phyloP scores from a whole-genome alignment of 2,329 filamentous ascomycete genomes.

The Verticillium nonalfalfae region DNA sequence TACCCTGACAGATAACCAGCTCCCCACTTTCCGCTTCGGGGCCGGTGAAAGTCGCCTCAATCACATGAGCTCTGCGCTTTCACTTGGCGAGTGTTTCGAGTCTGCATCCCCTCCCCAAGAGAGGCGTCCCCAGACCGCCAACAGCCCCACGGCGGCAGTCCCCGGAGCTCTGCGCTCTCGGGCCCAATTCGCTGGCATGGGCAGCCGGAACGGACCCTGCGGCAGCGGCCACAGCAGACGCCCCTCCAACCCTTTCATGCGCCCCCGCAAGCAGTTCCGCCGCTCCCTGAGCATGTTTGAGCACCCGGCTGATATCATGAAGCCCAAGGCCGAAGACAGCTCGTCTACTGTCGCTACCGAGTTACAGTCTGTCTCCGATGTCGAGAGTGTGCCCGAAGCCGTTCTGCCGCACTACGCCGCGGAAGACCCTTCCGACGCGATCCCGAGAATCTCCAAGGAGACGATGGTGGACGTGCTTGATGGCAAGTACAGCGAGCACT shows the following conservation, averaged over 20 bases:
- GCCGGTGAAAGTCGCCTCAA: conserved; percentile 23
- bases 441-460: conserved; percentile 77
- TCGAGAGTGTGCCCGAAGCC: conserved; percentile 69
- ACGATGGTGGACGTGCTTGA: conserved; percentile 85
- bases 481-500: conserved; percentile 70
- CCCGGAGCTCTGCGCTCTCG: conserved; percentile 58
- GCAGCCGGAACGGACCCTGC: conserved; percentile 68
- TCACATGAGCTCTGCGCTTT: conserved; percentile 46
- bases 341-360: conserved; percentile 37
- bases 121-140: conserved; percentile 52
- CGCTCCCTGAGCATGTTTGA: conserved; percentile 98
- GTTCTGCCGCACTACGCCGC: conserved; percentile 78
- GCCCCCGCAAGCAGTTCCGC: conserved; percentile 82
- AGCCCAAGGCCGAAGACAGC: conserved; percentile 58
- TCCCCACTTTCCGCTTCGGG: conserved; percentile 73
- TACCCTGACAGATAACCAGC: conserved; percentile 48
- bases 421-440: conserved; percentile 74
- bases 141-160: conserved; percentile 48
- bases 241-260: conserved; percentile 61
- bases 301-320: conserved; percentile 80
- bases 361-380: conserved; percentile 73
- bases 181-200: conserved; percentile 53
- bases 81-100: conserved; percentile 73
- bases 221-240: conserved; percentile 66
- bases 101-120: conserved; percentile 69